phyloP scores from a whole-genome alignment of 2,329 filamentous ascomycete genomes.

The Aspergillus fijiensis region DNA sequence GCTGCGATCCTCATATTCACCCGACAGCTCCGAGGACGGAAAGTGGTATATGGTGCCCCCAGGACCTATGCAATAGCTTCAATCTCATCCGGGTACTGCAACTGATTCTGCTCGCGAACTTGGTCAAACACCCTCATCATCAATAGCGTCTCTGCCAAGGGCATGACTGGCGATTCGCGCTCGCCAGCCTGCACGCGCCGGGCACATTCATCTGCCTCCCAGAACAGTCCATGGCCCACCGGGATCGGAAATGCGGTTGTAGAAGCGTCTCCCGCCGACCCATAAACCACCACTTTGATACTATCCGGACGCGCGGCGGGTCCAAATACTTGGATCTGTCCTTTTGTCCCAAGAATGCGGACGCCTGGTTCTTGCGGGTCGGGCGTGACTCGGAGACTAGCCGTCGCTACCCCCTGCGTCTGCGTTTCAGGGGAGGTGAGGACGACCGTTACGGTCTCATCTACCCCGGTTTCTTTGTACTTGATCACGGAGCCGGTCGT shows the following conservation, averaged over 20 bases:
- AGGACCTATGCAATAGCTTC: background rate
- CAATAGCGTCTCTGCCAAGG: slow-evolving; percentile 67
- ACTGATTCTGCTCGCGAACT: slow-evolving; percentile 56
- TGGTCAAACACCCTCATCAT: slow-evolving; percentile 74
- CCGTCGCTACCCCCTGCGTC: slow-evolving; percentile 3
- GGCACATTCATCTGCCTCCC: slow-evolving; percentile 72
- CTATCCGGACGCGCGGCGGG: background rate
- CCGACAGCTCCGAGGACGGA: no score
- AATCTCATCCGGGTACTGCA: slow-evolving; percentile 54
- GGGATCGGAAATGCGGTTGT: background rate
- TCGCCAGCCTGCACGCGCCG: slow-evolving; percentile 67
- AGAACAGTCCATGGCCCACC: slow-evolving; percentile 68
- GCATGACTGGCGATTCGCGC: slow-evolving; percentile 66
- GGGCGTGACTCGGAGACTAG: background rate
- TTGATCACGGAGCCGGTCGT: slow-evolving; percentile 47
- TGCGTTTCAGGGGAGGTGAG: slow-evolving; percentile 60
- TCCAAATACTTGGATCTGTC: slow-evolving; percentile 10
- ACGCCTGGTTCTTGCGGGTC: background rate
- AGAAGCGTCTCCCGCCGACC: background rate
- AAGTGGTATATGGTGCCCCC: no score
- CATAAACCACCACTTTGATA: background rate
- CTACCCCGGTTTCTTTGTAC: slow-evolving; percentile 42
- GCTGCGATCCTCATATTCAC: no score
- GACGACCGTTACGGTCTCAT: slow-evolving; percentile 69
- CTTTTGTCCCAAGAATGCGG: background rate